Percentiles rank a stretch among this genome's conserved stretches.
Conservation (phyloP, 2,329 filamentous ascomycete genomes). For the Zarea fungicola region DNA sequence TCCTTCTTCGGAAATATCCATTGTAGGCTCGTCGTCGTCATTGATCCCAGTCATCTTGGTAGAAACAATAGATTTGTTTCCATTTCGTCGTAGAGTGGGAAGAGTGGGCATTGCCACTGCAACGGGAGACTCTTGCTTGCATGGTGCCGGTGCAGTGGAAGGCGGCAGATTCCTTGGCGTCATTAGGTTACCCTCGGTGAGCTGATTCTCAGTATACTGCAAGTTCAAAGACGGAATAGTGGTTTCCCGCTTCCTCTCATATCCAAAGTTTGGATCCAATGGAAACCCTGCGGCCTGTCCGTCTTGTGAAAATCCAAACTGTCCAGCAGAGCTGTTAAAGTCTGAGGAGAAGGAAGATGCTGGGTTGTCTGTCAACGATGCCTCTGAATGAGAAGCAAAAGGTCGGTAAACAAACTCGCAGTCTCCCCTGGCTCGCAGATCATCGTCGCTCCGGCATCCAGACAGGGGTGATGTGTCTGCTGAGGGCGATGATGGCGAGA, state of each 20-base stretch:
- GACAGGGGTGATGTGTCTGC: conserved; percentile 64
- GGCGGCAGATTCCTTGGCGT: conserved; percentile 45
- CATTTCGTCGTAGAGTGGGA: background rate
- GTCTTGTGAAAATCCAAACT: conserved; percentile 72
- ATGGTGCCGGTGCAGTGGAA: too few species aligned
- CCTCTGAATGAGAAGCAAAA: conserved; percentile 30
- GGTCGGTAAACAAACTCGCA: conserved; percentile 30
- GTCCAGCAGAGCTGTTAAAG: conserved; percentile 67
- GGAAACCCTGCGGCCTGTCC: conserved; percentile 61
- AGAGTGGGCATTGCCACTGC: background rate
- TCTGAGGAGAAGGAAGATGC: conserved; percentile 65
- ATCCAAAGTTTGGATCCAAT: conserved; percentile 45
- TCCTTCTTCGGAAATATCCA: too few species aligned
- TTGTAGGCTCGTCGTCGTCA: too few species aligned
- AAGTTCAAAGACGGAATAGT: conserved; percentile 73
- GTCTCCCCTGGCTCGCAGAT: conserved; percentile 38
- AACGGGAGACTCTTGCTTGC: conserved; percentile 3
- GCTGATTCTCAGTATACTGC: conserved; percentile 42
- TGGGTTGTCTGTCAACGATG: conserved; percentile 25
- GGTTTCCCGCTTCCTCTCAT: conserved; percentile 68
- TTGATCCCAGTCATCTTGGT: background rate
- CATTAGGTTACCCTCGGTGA: conserved; percentile 34
- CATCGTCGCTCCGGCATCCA: conserved; percentile 64
- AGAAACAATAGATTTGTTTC: background rate
- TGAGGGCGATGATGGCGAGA: conserved; percentile 69